Evolutionary conservation across 2,329 filamentous ascomycete genomes (phyloP), one percentile per base, ranked within the genome.

Genomic region (Xylaria sp.): DNA sequence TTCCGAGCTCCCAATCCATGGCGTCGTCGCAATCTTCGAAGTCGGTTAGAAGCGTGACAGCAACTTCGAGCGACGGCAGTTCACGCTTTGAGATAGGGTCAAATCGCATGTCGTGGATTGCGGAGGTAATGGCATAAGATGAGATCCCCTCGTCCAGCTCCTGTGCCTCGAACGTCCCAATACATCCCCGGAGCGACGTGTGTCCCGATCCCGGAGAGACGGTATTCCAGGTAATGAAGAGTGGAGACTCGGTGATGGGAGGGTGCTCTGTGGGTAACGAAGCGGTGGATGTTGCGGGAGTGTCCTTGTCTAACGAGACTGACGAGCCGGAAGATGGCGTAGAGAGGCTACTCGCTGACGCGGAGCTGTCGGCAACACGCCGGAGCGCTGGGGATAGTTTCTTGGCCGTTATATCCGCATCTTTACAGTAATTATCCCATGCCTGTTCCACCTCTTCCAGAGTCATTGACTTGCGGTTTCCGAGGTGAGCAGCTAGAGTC

Each of bases 191-290:
- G 47, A 99, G 87, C 27, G 86, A 87, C 77, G 90, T 89, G 70
- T 88, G 81, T 31, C 88, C 86, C 73, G 78, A 73, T 13, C 75
- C 76, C 25, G 83, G 79, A 7, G 86, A 88, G 61, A 93, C 73
- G 0, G 88, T 93, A 81, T 97, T 97, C 94, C 95, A 98, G 7
- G 94, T 97, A 53, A 99, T 92, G 78, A 98, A 98, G 44, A 98
- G 86, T 0, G 95, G 95, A 69, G 90, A 88, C 47, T 87, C 85
- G 64, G 80, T 79, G 72, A 79, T 76, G 67, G 71, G 56, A 42
- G 71, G 42, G 53, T 71, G 66, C 39, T 74, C 65, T 65, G 74
- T 74, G 15, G 81, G 74, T 25, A 81, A 77, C 31, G 79, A 83
- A 38, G 81, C 79, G 13, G 76, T 81, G 15, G 82, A 83, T 1